phyloP scores from a whole-genome alignment of 805 yeast genomes.

The Candida michaelii region DNA sequence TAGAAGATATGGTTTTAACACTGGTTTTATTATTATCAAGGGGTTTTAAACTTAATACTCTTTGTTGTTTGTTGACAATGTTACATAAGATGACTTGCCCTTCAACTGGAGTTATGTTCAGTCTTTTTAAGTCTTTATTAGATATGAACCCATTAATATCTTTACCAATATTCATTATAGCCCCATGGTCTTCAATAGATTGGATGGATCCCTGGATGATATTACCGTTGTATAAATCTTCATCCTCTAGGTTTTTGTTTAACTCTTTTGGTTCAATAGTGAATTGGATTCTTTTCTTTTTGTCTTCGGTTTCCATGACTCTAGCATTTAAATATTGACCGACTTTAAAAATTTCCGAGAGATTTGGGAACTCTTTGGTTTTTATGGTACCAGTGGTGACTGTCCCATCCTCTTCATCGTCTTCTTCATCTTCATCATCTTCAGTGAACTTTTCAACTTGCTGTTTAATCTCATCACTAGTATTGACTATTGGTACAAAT shows the following conservation, averaged over 20 bases:
- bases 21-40: conserved; percentile 42
- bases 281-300: conserved; percentile 62
- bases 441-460: conserved; percentile 55
- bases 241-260: conserved; percentile 59
- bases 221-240: conserved; percentile 63
- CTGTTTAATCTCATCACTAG: conserved; percentile 62
- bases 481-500: conserved; percentile 68
- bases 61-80: conserved; percentile 45
- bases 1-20: conserved; percentile 57
- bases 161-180: conserved; percentile 67
- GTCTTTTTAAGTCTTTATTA: conserved; percentile 55
- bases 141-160: conserved; percentile 70
- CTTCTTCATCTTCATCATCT: conserved; percentile 38
- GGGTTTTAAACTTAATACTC: conserved; percentile 61
- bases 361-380: conserved; percentile 51
- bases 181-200: conserved; percentile 92
- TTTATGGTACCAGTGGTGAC: conserved; percentile 23
- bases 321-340: conserved; percentile 89
- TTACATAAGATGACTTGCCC: conserved; percentile 75
- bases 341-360: conserved; percentile 51
- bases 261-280: conserved; percentile 73
- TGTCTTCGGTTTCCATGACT: conserved; percentile 55
- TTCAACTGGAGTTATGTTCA: conserved; percentile 21
- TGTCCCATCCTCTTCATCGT: conserved; percentile 25
- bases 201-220: conserved; percentile 74